Evolutionary conservation across 2,329 filamentous ascomycete genomes (phyloP), one percentile per base, ranked within the genome.

Genomic region (Fusarium sulawesiense): DNA sequence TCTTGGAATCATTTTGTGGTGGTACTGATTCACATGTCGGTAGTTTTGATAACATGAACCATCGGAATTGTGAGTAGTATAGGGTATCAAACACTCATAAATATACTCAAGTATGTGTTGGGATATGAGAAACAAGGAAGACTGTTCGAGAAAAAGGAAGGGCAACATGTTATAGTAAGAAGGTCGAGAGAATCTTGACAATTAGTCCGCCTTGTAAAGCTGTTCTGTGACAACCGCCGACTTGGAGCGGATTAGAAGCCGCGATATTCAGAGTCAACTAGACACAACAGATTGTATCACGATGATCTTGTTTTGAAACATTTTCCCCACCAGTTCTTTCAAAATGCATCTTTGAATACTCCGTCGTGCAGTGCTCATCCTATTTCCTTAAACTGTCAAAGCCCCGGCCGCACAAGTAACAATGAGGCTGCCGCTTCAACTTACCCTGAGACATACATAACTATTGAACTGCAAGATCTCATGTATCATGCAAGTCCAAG

Each of bases 251-350:
- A 48, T 54, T 29, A 23, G 10, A 23, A n/a, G 2, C 41, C 27
- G 30, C 27, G 23, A 30, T 21, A 20, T 10, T 47, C 14, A 7
- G 4, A 12, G 3, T 13, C 40, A 5, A 14, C 7, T 7, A 21
- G 3, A 87, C 67, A 91, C 91, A 9, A 89, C 91, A 56, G 91
- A 91, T 69, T 91, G 91, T 34, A 93, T 93, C 78, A 92, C 90
- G 2, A 87, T 89, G 18, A 77, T 92, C 25, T 77, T 93, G 9
- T 73, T 93, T 3, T 88, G 92, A 74, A 90, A 92, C 66, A 87
- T 82, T 0, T 88, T 88, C 54, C 75, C 83, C 7, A 80, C 83
- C 5, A 72, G 75, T 11, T 79, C 85, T 27, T 87, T 89, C 13
- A 73, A 68, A 6, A 23, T 32, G 16, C 12, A 48, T 32, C 14